phyloP scores from a whole-genome alignment of 2,329 filamentous ascomycete genomes.

The Beauveria sp. region DNA sequence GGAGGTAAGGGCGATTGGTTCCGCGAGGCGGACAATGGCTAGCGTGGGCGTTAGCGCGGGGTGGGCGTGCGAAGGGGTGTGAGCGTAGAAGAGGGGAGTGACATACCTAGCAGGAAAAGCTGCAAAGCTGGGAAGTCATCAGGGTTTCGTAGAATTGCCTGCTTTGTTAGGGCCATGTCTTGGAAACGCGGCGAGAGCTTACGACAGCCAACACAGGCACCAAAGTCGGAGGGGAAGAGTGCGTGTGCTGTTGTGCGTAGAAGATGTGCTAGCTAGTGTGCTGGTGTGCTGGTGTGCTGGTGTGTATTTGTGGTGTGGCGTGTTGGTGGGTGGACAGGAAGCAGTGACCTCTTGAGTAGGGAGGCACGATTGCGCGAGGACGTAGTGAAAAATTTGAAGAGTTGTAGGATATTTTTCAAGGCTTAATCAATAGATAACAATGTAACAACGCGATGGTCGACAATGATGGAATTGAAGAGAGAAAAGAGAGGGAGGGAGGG shows the following conservation, averaged over 20 bases:
- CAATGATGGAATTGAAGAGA: constrained; percentile 5
- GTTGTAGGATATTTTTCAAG: neutral
- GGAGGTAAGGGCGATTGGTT: constrained; percentile 86
- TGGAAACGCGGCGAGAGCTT: constrained; percentile 33
- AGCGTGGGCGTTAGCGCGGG: constrained; percentile 14
- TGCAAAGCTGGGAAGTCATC: constrained; percentile 76
- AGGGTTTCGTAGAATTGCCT: constrained; percentile 49
- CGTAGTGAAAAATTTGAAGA: neutral
- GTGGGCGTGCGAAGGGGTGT: neutral
- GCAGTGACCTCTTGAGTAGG: neutral
- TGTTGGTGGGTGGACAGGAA: neutral
- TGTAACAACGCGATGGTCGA: neutral
- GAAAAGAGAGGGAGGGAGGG: constrained; percentile 13
- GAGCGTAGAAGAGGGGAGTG: neutral
- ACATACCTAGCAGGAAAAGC: constrained; percentile 74
- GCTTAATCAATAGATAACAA: neutral
- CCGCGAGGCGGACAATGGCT: constrained; percentile 89
- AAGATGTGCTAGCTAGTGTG: neutral
- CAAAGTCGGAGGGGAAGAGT: constrained; percentile 1
- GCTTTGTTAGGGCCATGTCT: constrained; percentile 46
- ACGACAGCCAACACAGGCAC: constrained; percentile 36
- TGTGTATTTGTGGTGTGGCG: neutral
- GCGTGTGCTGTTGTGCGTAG: constrained; percentile 19
- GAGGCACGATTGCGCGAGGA: neutral
- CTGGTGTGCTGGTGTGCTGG: neutral